These are phyloP conservation scores for Linnemannia zychae DNA, from an alignment of 192 early-diverging fungal genomes.

Conservation along the genomic window DNA sequence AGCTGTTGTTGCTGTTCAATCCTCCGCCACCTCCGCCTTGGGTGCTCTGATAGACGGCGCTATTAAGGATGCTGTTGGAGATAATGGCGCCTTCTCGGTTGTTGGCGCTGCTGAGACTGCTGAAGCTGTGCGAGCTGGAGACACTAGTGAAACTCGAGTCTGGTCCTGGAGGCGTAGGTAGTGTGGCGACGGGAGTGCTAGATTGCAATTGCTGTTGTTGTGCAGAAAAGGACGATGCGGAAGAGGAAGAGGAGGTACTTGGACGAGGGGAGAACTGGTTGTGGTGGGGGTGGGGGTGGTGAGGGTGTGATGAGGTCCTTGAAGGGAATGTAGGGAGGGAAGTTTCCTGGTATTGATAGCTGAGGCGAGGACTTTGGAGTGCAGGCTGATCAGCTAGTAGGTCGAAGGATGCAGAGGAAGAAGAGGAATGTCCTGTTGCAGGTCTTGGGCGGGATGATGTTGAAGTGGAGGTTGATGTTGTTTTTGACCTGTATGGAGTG, in stretches of 20 bases:
- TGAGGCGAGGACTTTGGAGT: background rate
- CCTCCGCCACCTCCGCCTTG: conserved; percentile 18
- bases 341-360: background rate
- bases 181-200: background rate
- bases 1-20: conserved; percentile 43
- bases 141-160: conserved; percentile 31
- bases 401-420: background rate
- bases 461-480: background rate
- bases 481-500: background rate
- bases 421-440: background rate
- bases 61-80: conserved; percentile 50
- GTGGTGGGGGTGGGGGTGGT: background rate
- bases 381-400: background rate
- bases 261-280: background rate
- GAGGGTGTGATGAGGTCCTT: conserved; percentile 19
- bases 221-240: conserved; percentile 3
- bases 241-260: background rate
- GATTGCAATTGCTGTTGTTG: background rate
- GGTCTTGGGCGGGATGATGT: background rate
- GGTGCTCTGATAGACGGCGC: conserved; percentile 32
- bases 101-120: conserved; percentile 21
- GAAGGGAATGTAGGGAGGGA: conserved; percentile 18
- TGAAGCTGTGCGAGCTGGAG: conserved; percentile 25
- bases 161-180: conserved; percentile 21
- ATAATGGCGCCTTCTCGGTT: conserved; percentile 36